Conservation (phyloP, 2,329 filamentous ascomycete species). For the Aschersonia sp. region DNA sequence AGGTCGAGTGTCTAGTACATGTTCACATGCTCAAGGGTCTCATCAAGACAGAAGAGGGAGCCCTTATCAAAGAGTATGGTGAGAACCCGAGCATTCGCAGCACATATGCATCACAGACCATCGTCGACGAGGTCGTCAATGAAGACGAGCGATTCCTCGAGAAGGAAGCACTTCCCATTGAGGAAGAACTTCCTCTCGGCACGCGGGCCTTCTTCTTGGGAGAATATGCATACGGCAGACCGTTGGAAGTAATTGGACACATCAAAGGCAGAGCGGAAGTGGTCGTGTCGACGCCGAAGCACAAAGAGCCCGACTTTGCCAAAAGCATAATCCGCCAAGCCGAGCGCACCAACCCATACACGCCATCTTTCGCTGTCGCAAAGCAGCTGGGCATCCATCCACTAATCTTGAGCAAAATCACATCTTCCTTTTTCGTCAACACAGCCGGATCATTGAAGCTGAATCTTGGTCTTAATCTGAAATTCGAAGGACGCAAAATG, state of each 20-base stretch:
- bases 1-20: slow-evolving; percentile 77
- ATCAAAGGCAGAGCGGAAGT: slow-evolving; percentile 62
- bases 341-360: slow-evolving; percentile 60
- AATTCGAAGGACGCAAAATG: slow-evolving; percentile 88
- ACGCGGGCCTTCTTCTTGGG: slow-evolving; percentile 86
- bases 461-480: slow-evolving; percentile 88
- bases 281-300: slow-evolving; percentile 56
- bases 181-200: slow-evolving; percentile 77
- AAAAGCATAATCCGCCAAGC: slow-evolving; percentile 56
- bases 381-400: slow-evolving; percentile 69
- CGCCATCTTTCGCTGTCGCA: slow-evolving; percentile 78
- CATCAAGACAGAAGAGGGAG: slow-evolving; percentile 77
- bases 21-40: slow-evolving; percentile 91
- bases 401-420: slow-evolving; percentile 86
- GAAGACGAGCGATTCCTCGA: slow-evolving; percentile 91
- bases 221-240: slow-evolving; percentile 82
- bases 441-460: slow-evolving; percentile 65
- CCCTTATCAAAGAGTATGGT: slow-evolving; percentile 84
- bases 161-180: slow-evolving; percentile 70
- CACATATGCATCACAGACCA: slow-evolving; percentile 78
- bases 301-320: slow-evolving; percentile 69
- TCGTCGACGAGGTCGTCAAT: slow-evolving; percentile 82
- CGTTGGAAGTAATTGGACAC: slow-evolving; percentile 69
- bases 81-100: slow-evolving; percentile 73
- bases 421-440: slow-evolving; percentile 78